phyloP scores from a whole-genome alignment of 2,329 filamentous ascomycete genomes.

The Herpotrichia juniperi region DNA sequence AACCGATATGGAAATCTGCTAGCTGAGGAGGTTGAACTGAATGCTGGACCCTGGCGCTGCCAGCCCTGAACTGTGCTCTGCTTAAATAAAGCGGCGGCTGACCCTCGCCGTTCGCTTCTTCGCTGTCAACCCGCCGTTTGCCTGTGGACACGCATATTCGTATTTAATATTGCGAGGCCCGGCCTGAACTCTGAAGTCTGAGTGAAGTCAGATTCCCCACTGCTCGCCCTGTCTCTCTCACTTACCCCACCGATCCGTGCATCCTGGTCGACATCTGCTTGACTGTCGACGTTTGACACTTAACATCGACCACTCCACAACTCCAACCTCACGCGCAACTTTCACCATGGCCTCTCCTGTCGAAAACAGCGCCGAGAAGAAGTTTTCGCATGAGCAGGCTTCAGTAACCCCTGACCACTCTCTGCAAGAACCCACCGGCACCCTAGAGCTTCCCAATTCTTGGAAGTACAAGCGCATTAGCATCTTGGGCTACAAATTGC shows the following conservation, averaged over 20 bases:
- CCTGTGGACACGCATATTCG: background rate
- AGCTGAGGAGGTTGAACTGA: background rate
- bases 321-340: background rate
- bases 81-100: conserved; percentile 3
- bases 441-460: conserved; percentile 46
- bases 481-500: conserved; percentile 49
- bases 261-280: background rate
- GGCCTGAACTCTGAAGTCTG: background rate
- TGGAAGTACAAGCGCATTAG: conserved; percentile 56
- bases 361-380: conserved; percentile 26
- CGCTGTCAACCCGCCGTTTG: background rate
- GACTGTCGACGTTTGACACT: background rate
- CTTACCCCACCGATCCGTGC: background rate
- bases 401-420: conserved; percentile 30
- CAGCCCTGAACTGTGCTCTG: background rate
- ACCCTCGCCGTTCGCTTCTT: conserved; percentile 1
- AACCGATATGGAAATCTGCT: conserved; percentile 1
- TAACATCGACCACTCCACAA: background rate
- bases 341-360: conserved; percentile 31
- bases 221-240: background rate
- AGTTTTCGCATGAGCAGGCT: conserved; percentile 31
- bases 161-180: background rate
- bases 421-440: conserved; percentile 33
- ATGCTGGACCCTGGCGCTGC: background rate
- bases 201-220: background rate